Percentiles rank a stretch among this genome's conserved stretches.
These are phyloP conservation scores for Candida sanyaensis DNA, from an alignment of 1,139 yeast species.

Conservation along the genomic window DNA sequence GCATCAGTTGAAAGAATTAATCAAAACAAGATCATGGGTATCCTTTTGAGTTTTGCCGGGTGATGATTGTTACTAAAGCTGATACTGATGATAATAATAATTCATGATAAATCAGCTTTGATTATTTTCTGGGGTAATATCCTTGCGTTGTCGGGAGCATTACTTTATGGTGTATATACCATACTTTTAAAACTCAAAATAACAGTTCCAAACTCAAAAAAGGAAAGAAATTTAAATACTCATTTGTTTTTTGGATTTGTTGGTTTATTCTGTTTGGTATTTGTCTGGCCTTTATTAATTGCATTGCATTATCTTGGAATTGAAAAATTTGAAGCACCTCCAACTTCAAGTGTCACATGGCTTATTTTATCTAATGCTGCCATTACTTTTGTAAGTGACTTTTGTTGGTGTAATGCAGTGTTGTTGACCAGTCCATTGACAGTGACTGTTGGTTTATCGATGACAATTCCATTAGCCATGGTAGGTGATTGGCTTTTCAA, in stretches of 20 bases:
- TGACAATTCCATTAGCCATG: slow-evolving; percentile 94
- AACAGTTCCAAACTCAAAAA: slow-evolving; percentile 40
- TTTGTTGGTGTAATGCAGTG: slow-evolving; percentile 96
- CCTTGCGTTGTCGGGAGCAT: slow-evolving; percentile 80
- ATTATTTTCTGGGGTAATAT: slow-evolving; percentile 70
- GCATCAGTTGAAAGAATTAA: slow-evolving; percentile 72
- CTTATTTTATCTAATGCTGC: slow-evolving; percentile 66
- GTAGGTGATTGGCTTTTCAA: slow-evolving; percentile 82
- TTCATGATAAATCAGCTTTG: slow-evolving; percentile 27
- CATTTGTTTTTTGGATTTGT: slow-evolving; percentile 92
- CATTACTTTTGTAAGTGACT: slow-evolving; percentile 84
- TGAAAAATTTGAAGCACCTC: slow-evolving; percentile 75
- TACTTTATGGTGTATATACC: slow-evolving; percentile 89
- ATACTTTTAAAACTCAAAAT: slow-evolving; percentile 76
- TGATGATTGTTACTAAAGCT: slow-evolving; percentile 69
- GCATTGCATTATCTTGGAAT: slow-evolving; percentile 61
- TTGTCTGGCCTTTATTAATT: slow-evolving; percentile 83
- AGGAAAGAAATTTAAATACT: slow-evolving; percentile 77
- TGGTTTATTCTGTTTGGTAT: slow-evolving; percentile 73
- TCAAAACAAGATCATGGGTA: slow-evolving; percentile 63
- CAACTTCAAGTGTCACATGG: slow-evolving; percentile 48
- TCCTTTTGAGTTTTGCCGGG: slow-evolving; percentile 78
- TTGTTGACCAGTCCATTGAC: slow-evolving; percentile 89
- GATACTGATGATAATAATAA: slow-evolving; percentile 40
- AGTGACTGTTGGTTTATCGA: slow-evolving; percentile 90